Evolutionary conservation across 2,329 filamentous ascomycete species (phyloP), one percentile per base, ranked within the genome.

Genomic region (Aspergillus phoenicis): DNA sequence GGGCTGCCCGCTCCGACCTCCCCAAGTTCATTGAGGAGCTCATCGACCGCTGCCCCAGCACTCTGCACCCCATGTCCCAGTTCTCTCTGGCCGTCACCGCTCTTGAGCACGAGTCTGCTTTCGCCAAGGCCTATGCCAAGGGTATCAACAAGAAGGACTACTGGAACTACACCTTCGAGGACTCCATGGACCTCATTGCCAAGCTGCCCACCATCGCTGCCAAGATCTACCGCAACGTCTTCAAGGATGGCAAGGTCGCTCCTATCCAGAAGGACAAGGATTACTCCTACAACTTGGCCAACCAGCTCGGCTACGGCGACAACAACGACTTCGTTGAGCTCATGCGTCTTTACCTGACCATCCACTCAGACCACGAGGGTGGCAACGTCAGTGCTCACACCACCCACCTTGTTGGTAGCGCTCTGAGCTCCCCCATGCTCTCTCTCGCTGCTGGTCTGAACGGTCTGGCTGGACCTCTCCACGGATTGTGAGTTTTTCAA

Each of bases 141-240:
- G 95, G 95, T 77, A 91, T 99, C 77, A 95, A 94, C 89, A 99
- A 99, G 91, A 91, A 93, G 82, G 93, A 98, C 73, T 99, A 99
- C 91, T 99, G 95, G 95, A 88, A 89, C 82, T 93, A 98, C 87
- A 97, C 93, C 73, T 99, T 96, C 76, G 95, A 99, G 88, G 95
- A 99, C 84, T 95, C 93, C 65, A 98, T 99, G 94, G 94, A 99
- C 83, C 86, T 99, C 80, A 99, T 99, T 79, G 95, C 95, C 77
- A 98, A 98, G 89, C 91, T 99, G 73, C 95, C 95, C 78, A 97
- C 92, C 80, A 97, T 99, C 75, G 95, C 95, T 68, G 85, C 95
- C 67, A 92, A 93, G 84, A 99, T 99, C 87, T 99, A 99, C 89
- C 95, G 96, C 85, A 99, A 99, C 81, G 90, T 98, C 80, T 99